Percentiles rank a stretch among this genome's conserved stretches.
These are phyloP conservation scores for Spathaspora passalidarum DNA, from an alignment of 805 yeast species.

Conservation along the genomic window DNA sequence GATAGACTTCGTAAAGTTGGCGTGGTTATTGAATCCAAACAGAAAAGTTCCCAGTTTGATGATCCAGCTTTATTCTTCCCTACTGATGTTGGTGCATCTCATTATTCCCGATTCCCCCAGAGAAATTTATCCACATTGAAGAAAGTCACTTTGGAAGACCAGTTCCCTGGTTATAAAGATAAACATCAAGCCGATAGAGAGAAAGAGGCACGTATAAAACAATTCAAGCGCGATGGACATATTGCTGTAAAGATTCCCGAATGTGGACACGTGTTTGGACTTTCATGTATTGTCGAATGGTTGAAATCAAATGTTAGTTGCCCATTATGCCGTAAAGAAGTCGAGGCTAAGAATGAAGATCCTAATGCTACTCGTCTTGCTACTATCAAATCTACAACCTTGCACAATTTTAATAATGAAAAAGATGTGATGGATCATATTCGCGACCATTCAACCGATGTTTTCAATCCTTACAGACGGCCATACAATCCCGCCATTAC, in stretches of 20 bases:
- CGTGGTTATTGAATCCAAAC: slow-evolving; percentile 9
- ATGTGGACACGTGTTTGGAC: slow-evolving; percentile 41
- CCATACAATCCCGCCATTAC: slow-evolving; percentile 33
- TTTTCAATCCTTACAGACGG: slow-evolving; percentile 35
- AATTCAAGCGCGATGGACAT: slow-evolving; percentile 20
- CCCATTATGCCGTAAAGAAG: slow-evolving; percentile 41
- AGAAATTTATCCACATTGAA: slow-evolving; percentile 19
- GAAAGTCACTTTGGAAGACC: slow-evolving; percentile 17
- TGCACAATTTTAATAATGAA: slow-evolving; percentile 16
- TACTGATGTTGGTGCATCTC: slow-evolving; percentile 21
- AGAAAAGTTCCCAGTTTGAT: slow-evolving; percentile 13
- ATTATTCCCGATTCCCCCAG: slow-evolving; percentile 26
- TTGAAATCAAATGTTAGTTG: slow-evolving; percentile 37
- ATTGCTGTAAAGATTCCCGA: slow-evolving; percentile 40
- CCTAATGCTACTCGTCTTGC: slow-evolving; percentile 9
- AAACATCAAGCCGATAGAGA: slow-evolving; percentile 10
- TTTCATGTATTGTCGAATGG: slow-evolving; percentile 41
- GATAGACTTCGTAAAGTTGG: background rate
- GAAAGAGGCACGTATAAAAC: slow-evolving; percentile 10
- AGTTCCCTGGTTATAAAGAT: slow-evolving; percentile 26
- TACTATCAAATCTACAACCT: slow-evolving; percentile 10
- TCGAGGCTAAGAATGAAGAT: slow-evolving; percentile 23
- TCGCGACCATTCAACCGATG: slow-evolving; percentile 29
- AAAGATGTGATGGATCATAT: slow-evolving; percentile 22
- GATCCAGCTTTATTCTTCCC: slow-evolving; percentile 36